Evolutionary conservation across 805 yeast species (phyloP), one percentile per base, ranked within the genome.

Genomic region (Yamadazyma olivae): DNA sequence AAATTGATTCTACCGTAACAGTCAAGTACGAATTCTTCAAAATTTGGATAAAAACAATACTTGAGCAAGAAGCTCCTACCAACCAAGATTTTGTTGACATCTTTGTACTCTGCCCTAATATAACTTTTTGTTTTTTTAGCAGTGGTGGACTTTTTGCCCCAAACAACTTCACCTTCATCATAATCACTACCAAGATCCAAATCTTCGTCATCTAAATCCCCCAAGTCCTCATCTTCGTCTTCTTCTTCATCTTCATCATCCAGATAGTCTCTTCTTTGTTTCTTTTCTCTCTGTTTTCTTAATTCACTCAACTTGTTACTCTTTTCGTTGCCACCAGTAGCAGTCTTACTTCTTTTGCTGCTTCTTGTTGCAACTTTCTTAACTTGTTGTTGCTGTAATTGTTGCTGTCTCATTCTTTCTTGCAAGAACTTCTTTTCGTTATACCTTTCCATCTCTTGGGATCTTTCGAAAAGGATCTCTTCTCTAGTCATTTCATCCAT

Each of bases 401-500:
- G 63, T 37, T 74, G 76, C 49, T 76, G 78, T 53, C 69, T 77
- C 49, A 87, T 83, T 61, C 98, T 83, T 55, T 87, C 82, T 19
- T 85, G 88, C 51, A 95, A 77, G 50, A 83, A 81, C 56, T 77
- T 76, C 54, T 88, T 79, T 63, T 93, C 98, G 41, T 85, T 81
- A 61, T 71, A 90, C 47, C 84, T 79, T 59, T 91, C 95, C 79
- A 87, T 77, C 43, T 86, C 95, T 61, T 89, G 96, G 6, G 87
- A 77, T 61, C 99, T 86, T 38, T 91, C 98, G 50, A 87, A 93
- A 38, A 93, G 73, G 38, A 89, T 77, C 49, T 84, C 81, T 67
- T 93, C 99, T 53, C 98, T 83, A 52, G 86, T 86, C 58, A 93
- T 77, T 68, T 93, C 99, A 38, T 91, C 95, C 80, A 93, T 74